Conservation (phyloP, 2,329 filamentous ascomycete species). For the Aspergillus neoniger region DNA sequence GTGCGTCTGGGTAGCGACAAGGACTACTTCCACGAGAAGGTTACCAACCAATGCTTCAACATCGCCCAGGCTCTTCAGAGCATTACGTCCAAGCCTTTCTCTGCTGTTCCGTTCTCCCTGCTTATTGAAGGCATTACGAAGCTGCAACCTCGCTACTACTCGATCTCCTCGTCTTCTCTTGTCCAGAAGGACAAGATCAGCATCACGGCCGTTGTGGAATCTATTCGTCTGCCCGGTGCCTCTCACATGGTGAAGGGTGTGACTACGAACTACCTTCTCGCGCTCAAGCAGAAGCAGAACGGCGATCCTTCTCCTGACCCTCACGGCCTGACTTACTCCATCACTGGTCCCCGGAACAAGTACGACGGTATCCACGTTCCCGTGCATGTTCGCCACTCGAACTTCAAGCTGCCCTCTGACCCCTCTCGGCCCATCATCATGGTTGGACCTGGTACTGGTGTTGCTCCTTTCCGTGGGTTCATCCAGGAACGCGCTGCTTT, state of each 20-base stretch:
- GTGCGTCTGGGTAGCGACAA: constrained; percentile 86
- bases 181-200: constrained; percentile 95
- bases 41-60: constrained; percentile 80
- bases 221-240: constrained; percentile 73
- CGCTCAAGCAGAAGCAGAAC: constrained; percentile 95
- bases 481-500: constrained; percentile 88
- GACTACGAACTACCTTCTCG: constrained; percentile 93
- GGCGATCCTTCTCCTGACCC: constrained; percentile 77
- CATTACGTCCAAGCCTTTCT: constrained; percentile 75
- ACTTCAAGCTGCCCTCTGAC: constrained; percentile 98
- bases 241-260: constrained; percentile 85
- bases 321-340: constrained; percentile 81
- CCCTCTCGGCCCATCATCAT: constrained; percentile 92
- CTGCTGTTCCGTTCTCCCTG: constrained; percentile 85
- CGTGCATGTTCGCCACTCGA: constrained; percentile 94
- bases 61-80: constrained; percentile 80
- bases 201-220: constrained; percentile 92
- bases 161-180: constrained; percentile 93
- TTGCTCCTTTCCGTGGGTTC: constrained; percentile 93
- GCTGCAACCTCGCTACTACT: constrained; percentile 97
- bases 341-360: constrained; percentile 89
- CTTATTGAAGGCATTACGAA: constrained; percentile 93
- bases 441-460: constrained; percentile 93
- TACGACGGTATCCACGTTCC: constrained; percentile 95
- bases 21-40: constrained; percentile 89